Evolutionary conservation across 371 early-diverging fungal species (phyloP).

Genomic region (Gilbertella persicaria): DNA sequence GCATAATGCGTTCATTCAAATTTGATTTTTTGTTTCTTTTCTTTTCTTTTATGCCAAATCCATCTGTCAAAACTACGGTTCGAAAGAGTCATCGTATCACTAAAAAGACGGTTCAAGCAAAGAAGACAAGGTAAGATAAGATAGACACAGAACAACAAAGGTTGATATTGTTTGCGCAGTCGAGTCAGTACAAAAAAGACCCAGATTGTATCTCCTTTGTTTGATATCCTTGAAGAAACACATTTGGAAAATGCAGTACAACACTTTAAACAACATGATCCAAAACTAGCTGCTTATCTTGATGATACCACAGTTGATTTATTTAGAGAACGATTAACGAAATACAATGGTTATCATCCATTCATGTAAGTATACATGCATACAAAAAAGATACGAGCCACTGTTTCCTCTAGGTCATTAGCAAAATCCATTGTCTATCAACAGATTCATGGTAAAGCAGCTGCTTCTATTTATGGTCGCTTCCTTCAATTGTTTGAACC

Average conservation of each 20-base stretch:
- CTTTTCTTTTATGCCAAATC: no score
- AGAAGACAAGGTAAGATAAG: no score
- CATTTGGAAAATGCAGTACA: slow-evolving; percentile 23
- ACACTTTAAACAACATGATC: slow-evolving; percentile 35
- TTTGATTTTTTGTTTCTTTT: no score
- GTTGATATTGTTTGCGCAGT: no score
- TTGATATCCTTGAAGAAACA: not conserved
- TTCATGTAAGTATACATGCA: slow-evolving; percentile 24
- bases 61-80: no score
- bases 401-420: slow-evolving; percentile 27
- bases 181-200: not conserved
- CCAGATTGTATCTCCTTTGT: not conserved
- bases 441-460: slow-evolving; percentile 57
- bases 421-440: slow-evolving; percentile 53
- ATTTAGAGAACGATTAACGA: slow-evolving; percentile 13
- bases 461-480: slow-evolving; percentile 37
- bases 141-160: no score
- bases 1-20: not conserved
- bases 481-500: slow-evolving; percentile 48
- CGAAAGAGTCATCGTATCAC: no score
- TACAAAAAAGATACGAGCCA: not conserved
- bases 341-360: slow-evolving; percentile 19
- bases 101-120: no score
- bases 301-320: slow-evolving; percentile 12
- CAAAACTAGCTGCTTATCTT: slow-evolving; percentile 31